phyloP scores from a whole-genome alignment of 129 eudicot genomes.

The Gnaphalium uliginosum region DNA sequence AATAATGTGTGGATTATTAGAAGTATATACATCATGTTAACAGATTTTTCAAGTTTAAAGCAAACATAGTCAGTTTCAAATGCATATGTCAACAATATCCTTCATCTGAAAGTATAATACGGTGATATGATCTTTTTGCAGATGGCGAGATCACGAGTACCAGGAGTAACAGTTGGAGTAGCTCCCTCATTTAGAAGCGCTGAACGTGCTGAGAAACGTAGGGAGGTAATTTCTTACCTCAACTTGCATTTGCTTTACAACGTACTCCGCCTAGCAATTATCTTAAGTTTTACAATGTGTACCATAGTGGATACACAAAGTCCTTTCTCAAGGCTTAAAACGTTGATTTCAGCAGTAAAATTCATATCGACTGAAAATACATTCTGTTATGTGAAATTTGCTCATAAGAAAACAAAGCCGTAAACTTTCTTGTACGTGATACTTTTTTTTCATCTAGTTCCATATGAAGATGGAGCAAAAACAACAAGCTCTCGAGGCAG shows the following conservation, averaged over 20 bases:
- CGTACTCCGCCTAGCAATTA: background rate
- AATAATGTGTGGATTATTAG: slow-evolving; percentile 5
- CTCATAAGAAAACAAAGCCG: too few species aligned
- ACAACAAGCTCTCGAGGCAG: slow-evolving; percentile 77
- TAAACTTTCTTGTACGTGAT: background rate
- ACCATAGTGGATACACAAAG: too few species aligned
- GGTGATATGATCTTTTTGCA: background rate
- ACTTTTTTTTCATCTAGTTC: slow-evolving; percentile 39
- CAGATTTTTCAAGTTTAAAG: background rate
- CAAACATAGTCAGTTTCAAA: background rate
- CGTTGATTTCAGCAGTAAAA: too few species aligned
- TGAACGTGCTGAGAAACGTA: slow-evolving; percentile 72
- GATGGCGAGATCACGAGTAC: slow-evolving; percentile 9
- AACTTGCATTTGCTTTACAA: background rate
- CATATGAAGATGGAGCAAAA: slow-evolving; percentile 72
- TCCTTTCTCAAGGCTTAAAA: too few species aligned
- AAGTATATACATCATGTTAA: background rate
- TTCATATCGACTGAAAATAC: too few species aligned
- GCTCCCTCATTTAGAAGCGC: slow-evolving; percentile 67
- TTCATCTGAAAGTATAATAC: background rate
- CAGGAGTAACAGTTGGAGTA: slow-evolving; percentile 63
- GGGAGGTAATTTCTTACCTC: slow-evolving; percentile 50
- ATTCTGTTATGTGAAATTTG: too few species aligned
- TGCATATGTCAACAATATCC: background rate
- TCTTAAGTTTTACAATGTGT: background rate